Evolutionary conservation across 73 alveolate species (phyloP), one percentile per base, ranked within the genome.

Genomic region (Blepharisma japonicum): DNA sequence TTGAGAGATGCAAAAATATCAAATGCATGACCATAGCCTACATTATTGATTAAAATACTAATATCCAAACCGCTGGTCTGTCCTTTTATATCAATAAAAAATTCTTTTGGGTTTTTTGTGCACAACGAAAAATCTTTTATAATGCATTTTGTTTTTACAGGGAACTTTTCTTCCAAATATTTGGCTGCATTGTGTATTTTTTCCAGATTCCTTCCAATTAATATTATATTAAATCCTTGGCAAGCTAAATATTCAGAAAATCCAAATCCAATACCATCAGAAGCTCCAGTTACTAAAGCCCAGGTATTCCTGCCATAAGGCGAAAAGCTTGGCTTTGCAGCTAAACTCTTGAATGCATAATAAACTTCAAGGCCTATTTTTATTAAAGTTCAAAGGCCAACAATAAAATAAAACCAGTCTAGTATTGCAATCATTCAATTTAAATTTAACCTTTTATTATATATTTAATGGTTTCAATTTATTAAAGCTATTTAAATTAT

Each of bases 11-110:
- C 42, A 32, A 32, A 32, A 32, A 61, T 9, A 61, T 14, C 50
- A 14, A n/a, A n/a, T 14, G 39, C 46, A 25, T 61, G 74, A 5
- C 14, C 14, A 25, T 61, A 25, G 5, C 54, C 71, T 2, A 84
- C 92, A 82, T 91, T 91, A 71, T 93, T 93, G 55, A 93, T 80
- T 48, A 93, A 77, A 18, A 93, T 71, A 32, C 94, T 79, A 9
- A 93, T 86, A 76, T 93, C 98, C 14, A 32, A 32, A 32, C 3
- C 42, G 0, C 42, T 32, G 0, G 42, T 32, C 5, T 61, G 74
- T 8, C 3, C 14, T 14, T n/a, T 8, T 8, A 61, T 25, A 3
- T 61, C 47, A 18, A 2, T 14, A 25, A 20, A 61, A 25, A 61
- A 61, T 2, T 20, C 39, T n/a, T 2, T 61, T 5, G 74, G 74